phyloP scores from a whole-genome alignment of 2,329 filamentous ascomycete species.

The Thielaviopsis euricoi region DNA sequence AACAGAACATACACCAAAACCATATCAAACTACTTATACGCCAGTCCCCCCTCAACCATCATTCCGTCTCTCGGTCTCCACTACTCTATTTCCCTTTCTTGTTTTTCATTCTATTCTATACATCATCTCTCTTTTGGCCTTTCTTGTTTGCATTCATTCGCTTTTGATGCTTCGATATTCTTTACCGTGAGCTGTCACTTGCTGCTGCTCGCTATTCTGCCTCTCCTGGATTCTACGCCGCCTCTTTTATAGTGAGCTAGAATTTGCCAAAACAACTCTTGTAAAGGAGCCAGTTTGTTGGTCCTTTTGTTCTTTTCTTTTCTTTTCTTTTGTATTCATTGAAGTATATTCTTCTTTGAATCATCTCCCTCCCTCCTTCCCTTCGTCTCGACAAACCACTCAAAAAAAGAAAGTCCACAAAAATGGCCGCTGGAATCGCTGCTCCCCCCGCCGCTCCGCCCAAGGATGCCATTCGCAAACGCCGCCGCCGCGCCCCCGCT shows the following conservation, averaged over 20 bases:
- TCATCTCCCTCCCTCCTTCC: background rate
- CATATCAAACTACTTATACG: too few relatives aligned
- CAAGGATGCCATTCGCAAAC: constrained; percentile 33
- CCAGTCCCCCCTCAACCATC: too few relatives aligned
- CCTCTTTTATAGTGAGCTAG: background rate
- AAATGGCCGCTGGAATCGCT: constrained; percentile 26
- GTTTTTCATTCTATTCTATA: background rate
- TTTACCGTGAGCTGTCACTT: background rate
- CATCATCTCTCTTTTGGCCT: background rate
- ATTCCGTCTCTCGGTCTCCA: too few relatives aligned
- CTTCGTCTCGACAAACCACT: background rate
- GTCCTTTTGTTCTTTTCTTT: background rate
- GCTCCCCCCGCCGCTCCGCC: constrained; percentile 29
- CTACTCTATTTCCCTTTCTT: background rate
- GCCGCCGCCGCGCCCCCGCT: constrained; percentile 74
- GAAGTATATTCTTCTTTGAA: background rate
- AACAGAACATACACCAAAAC: background rate
- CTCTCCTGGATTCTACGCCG: background rate
- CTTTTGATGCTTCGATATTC: background rate
- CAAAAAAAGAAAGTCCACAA: background rate
- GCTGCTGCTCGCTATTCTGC: background rate
- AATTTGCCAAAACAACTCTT: too few relatives aligned
- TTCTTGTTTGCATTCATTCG: background rate
- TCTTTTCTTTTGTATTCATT: too few relatives aligned
- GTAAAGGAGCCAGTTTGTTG: background rate